Conservation (phyloP, 2,329 filamentous ascomycete genomes). For the Pseudogymnoascus pannorum region DNA sequence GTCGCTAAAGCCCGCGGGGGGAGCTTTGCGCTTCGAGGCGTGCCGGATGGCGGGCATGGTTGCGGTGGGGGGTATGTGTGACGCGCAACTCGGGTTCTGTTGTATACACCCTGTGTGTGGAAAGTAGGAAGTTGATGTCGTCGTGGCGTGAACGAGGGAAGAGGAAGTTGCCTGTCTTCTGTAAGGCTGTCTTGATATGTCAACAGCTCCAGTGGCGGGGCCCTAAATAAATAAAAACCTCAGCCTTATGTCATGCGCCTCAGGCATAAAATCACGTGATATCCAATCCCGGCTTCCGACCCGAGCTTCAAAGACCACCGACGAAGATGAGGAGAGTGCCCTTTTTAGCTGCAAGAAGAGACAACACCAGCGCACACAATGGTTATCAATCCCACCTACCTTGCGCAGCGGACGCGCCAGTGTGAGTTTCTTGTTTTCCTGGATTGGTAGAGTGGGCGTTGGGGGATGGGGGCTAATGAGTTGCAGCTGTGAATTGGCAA, state of each 20-base stretch:
- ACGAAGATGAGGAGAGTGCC: not conserved
- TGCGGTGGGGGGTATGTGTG: not conserved
- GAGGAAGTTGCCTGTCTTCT: not conserved
- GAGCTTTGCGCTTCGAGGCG: constrained; percentile 69
- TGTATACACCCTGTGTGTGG: not conserved
- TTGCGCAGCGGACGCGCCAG: constrained; percentile 72
- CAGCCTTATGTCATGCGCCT: not conserved
- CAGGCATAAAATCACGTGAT: not conserved
- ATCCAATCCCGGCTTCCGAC: constrained; percentile 1
- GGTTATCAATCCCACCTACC: constrained; percentile 89
- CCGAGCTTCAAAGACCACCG: not conserved
- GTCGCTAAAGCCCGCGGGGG: constrained; percentile 79
- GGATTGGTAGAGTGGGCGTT: constrained; percentile 27
- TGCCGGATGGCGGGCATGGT: constrained; percentile 72
- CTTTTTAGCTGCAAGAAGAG: constrained; percentile 13
- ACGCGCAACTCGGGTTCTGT: not conserved
- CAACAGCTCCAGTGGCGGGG: constrained; percentile 3
- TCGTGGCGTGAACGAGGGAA: not conserved
- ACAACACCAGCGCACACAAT: constrained; percentile 45
- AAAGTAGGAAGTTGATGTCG: not conserved
- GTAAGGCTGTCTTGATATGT: not conserved
- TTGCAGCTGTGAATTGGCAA: constrained; percentile 73
- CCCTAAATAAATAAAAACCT: constrained; percentile 3
- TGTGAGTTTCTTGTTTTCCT: constrained; percentile 46
- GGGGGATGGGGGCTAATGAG: constrained; percentile 20